Conservation (phyloP, 495 filamentous ascomycete species). For the Xylaria bambusicola region DNA sequence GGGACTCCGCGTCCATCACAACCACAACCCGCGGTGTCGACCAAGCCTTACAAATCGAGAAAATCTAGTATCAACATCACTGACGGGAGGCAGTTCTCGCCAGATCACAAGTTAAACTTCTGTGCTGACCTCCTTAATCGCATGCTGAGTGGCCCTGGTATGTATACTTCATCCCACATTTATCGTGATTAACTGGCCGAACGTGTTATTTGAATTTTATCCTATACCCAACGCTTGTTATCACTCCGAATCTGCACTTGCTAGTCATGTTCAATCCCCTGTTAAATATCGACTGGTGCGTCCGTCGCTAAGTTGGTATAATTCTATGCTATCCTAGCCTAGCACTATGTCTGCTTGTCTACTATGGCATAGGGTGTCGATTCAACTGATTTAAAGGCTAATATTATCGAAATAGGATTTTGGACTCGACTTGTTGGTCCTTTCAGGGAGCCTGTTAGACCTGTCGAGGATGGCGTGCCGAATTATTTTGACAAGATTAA, state of each 20-base stretch:
- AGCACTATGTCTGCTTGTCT: too few relatives aligned
- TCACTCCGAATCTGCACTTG: background rate
- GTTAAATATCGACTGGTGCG: too few relatives aligned
- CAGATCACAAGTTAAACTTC: constrained; percentile 51
- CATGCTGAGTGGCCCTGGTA: constrained; percentile 57
- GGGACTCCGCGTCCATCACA: constrained; percentile 25
- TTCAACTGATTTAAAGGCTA: constrained; percentile 5
- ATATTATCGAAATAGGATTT: constrained; percentile 41
- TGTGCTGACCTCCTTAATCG: constrained; percentile 53
- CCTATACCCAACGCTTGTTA: background rate
- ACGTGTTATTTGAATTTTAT: background rate
- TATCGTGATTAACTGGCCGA: background rate
- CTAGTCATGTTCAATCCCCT: too few relatives aligned
- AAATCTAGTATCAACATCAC: constrained; percentile 22
- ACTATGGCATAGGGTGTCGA: too few relatives aligned
- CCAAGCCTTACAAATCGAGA: constrained; percentile 37
- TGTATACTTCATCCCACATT: constrained; percentile 15
- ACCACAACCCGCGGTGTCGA: constrained; percentile 18
- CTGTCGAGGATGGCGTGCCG: constrained; percentile 46
- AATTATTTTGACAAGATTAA: constrained; percentile 51
- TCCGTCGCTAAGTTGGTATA: too few relatives aligned
- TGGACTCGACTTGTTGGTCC: constrained; percentile 60
- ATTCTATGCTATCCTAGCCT: too few relatives aligned
- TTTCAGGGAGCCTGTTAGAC: constrained; percentile 51
- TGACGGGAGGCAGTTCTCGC: constrained; percentile 33